Evolutionary conservation across 345 rosid genomes (phyloP), one percentile per base, ranked within the genome.

Genomic region (Crucihimalaya himalaica): DNA sequence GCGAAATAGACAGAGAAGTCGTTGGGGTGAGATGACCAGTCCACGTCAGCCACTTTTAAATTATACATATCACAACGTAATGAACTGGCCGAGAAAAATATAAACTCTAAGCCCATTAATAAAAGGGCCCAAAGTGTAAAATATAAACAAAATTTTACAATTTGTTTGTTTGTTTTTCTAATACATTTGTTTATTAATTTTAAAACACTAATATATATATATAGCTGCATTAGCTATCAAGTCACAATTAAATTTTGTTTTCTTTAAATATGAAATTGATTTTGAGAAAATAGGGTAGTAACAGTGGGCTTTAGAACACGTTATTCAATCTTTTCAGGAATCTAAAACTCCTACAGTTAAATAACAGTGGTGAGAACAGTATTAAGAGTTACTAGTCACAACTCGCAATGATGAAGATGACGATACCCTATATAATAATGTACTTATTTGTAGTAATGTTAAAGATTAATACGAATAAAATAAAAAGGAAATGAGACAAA

Each of bases 341-440:
- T 76, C 80, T 76, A 55, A 70, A 70, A 70, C 75, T 76, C 53
- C 71, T 63, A 76, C 80, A 76, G 80, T 76, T 76, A 70, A 63
- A 76, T 70, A 76, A 76, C 80, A 76, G 80, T 70, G 21, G 71
- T 63, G 23, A 70, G 4, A 76, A 76, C 71, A 70, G 75, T 76
- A 6, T 27, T 20, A 21, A 56, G 34, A 27, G 59, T 54, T 1
- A 56, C 6, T 7, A 63, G 75, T 35, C 71, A 37, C 71, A 46
- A 54, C 20, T 69, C 37, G 65, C 70, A 76, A 69, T 76, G 75
- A 76, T 76, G 65, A 76, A 61, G 16, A 5, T 61, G 56, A 52
- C 69, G 69, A 34, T 76, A 25, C n/a, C n/a, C n/a, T 63, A 60
- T 60, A 45, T 50, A 21, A 50, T 21, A 60, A 32, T 57, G 55